phyloP scores from a whole-genome alignment of 306 rosid genomes.

The Cucurbita pepo region DNA sequence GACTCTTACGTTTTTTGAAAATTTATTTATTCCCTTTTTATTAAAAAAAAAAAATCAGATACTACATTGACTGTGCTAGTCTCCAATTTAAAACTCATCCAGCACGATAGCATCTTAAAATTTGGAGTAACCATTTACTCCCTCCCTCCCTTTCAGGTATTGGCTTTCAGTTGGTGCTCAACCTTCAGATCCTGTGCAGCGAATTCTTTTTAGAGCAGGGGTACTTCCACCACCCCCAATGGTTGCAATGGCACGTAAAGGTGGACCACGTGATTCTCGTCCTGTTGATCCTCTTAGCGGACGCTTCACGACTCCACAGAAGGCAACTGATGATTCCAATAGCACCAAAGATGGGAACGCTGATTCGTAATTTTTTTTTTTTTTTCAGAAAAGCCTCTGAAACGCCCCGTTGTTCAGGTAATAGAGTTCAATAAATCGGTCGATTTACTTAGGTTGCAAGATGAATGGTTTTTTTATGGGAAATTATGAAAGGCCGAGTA shows the following conservation, averaged over 20 bases:
- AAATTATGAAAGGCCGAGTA: background rate
- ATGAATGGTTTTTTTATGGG: background rate
- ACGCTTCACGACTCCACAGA: slow-evolving; percentile 26
- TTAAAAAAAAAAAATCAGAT: too few relatives aligned
- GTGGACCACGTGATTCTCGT: slow-evolving; percentile 56
- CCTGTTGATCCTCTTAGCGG: slow-evolving; percentile 58
- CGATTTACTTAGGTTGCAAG: background rate
- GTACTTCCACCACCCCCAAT: slow-evolving; percentile 76
- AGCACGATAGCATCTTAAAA: too few relatives aligned
- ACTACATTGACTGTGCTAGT: background rate
- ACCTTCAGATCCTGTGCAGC: slow-evolving; percentile 80
- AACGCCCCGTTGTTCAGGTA: background rate
- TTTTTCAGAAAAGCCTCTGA: background rate
- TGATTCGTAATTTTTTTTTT: background rate
- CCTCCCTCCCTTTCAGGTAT: slow-evolving; percentile 27
- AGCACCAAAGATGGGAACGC: background rate
- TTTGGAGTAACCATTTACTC: background rate
- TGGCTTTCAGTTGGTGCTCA: slow-evolving; percentile 98
- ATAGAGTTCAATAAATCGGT: background rate
- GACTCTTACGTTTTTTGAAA: too few relatives aligned
- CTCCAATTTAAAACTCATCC: background rate
- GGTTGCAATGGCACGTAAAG: slow-evolving; percentile 78
- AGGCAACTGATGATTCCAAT: slow-evolving; percentile 1
- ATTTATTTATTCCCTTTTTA: too few relatives aligned
- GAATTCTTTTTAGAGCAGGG: slow-evolving; percentile 73